Conservation (phyloP, 2,329 filamentous ascomycete genomes). For the Blastomyces parvus region DNA sequence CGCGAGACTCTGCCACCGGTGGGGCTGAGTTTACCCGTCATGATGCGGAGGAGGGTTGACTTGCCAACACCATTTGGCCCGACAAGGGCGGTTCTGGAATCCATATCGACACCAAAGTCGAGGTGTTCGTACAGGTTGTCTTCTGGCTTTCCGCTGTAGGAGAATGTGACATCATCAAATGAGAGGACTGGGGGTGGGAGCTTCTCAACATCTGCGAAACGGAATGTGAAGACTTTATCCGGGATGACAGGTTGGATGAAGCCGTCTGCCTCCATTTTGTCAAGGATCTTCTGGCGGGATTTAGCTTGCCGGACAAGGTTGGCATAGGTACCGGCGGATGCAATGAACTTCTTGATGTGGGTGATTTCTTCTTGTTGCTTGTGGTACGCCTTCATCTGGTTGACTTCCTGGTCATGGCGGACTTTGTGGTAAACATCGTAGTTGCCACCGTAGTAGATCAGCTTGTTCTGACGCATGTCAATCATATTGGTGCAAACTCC, state of each 20-base stretch:
- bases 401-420: conserved; percentile 82
- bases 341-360: conserved; percentile 99
- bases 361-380: conserved; percentile 99
- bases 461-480: conserved; percentile 83
- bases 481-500: conserved; percentile 98
- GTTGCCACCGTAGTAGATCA: conserved; percentile 99
- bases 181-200: conserved; percentile 94
- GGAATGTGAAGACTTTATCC: conserved; percentile 91
- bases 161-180: conserved; percentile 96
- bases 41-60: conserved; percentile 98
- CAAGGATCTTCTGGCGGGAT: conserved; percentile 97
- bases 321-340: conserved; percentile 98
- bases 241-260: conserved; percentile 84
- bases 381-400: conserved; percentile 97
- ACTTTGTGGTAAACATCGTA: conserved; percentile 99
- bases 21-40: conserved; percentile 98
- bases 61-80: conserved; percentile 99
- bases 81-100: conserved; percentile 94
- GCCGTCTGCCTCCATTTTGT: conserved; percentile 99
- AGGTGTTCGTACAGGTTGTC: conserved; percentile 96
- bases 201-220: conserved; percentile 98
- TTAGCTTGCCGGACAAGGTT: conserved; percentile 98
- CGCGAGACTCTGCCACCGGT: conserved; percentile 72
- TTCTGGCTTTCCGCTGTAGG: conserved; percentile 79
- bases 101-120: conserved; percentile 99